phyloP scores from a whole-genome alignment of 2,329 filamentous ascomycete genomes.

The Paraconiothyrium brasiliense region DNA sequence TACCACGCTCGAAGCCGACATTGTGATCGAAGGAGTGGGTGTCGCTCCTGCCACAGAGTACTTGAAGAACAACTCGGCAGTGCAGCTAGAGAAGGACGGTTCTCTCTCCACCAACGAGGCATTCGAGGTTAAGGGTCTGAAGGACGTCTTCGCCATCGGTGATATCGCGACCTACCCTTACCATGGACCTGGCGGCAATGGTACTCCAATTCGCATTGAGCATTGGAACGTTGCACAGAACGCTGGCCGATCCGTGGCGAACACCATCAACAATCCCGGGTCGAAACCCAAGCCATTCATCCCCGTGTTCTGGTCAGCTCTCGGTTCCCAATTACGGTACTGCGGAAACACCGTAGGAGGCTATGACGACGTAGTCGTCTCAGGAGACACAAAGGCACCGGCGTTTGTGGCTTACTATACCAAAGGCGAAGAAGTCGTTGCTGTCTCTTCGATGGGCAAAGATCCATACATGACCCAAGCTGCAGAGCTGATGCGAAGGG shows the following conservation, averaged over 20 bases:
- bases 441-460: slow-evolving; percentile 88
- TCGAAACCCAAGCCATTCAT: slow-evolving; percentile 77
- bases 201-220: slow-evolving; percentile 82
- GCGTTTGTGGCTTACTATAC: slow-evolving; percentile 92
- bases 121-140: slow-evolving; percentile 78
- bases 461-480: slow-evolving; percentile 87
- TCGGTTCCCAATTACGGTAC: slow-evolving; percentile 90
- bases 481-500: slow-evolving; percentile 83
- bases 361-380: slow-evolving; percentile 85
- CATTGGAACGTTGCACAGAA: slow-evolving; percentile 99
- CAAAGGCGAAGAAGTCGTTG: slow-evolving; percentile 85
- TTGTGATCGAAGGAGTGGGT: slow-evolving; percentile 91
- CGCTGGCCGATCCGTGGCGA: slow-evolving; percentile 80
- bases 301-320: slow-evolving; percentile 95
- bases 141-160: slow-evolving; percentile 90
- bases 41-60: slow-evolving; percentile 87
- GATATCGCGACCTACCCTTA: slow-evolving; percentile 97
- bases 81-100: slow-evolving; percentile 83
- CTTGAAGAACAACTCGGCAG: slow-evolving; percentile 73
- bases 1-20: slow-evolving; percentile 81
- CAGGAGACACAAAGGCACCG: slow-evolving; percentile 73
- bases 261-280: slow-evolving; percentile 75
- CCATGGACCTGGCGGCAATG: slow-evolving; percentile 83
- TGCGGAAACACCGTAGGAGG: slow-evolving; percentile 86
- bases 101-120: slow-evolving; percentile 82